phyloP scores from a whole-genome alignment of 768 basidiomycete species.

The Hebeloma cylindrosporum region DNA sequence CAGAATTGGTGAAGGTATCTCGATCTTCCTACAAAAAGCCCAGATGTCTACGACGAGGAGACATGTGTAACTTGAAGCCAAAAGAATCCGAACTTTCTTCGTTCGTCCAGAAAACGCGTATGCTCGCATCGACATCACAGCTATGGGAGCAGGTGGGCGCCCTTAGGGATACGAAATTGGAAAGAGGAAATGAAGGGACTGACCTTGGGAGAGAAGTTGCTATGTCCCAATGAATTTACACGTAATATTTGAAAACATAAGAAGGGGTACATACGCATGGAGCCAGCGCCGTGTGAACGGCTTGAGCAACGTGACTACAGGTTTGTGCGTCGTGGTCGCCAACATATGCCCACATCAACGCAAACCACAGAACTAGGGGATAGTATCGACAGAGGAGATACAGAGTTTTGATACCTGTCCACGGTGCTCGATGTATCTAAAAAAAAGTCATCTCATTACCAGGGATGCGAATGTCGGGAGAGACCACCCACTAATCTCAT shows the following conservation, averaged over 20 bases:
- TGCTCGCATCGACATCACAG: conserved; percentile 44
- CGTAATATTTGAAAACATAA: not conserved
- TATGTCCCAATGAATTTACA: conserved; percentile 12
- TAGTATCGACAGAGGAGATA: conserved; percentile 47
- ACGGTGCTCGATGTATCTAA: conserved; percentile 35
- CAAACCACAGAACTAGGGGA: conserved; percentile 35
- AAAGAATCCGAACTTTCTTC: conserved; percentile 25
- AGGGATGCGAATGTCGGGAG: not conserved
- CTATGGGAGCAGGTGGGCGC: conserved; percentile 18
- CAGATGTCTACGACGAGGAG: conserved; percentile 36
- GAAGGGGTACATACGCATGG: conserved; percentile 30
- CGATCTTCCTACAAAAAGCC: conserved; percentile 34
- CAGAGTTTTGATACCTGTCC: conserved; percentile 39
- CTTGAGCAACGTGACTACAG: conserved; percentile 31
- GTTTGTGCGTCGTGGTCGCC: conserved; percentile 31
- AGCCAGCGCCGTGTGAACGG: conserved; percentile 33
- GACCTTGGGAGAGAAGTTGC: conserved; percentile 45
- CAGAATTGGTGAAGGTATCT: conserved; percentile 20
- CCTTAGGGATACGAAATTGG: not conserved
- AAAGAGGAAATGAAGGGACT: not conserved
- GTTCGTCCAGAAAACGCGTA: conserved; percentile 43
- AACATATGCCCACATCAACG: conserved; percentile 38
- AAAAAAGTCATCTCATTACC: too few relatives aligned
- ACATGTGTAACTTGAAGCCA: conserved; percentile 30
- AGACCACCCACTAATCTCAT: conserved; percentile 31